Evolutionary conservation across 176 grass and related monocot species (phyloP), one percentile per base, ranked within the genome.

Genomic region (Saccharum spontaneum): DNA sequence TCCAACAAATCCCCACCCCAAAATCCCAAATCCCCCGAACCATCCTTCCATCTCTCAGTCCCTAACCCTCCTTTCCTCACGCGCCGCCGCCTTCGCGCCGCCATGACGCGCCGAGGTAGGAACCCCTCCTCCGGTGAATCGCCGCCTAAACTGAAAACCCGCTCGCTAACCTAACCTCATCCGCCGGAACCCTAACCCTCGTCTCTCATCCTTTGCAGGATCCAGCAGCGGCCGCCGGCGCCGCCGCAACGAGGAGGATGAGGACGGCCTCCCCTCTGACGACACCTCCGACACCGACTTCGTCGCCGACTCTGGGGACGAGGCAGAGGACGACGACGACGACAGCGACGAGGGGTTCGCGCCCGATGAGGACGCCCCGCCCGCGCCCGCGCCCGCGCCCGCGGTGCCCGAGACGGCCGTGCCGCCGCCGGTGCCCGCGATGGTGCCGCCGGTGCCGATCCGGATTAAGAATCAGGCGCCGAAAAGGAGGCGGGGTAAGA

Each of bases 251-350:
- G 68, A 80, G 3, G 59, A 74, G 7, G 71, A 73, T 0, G 70
- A 66, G 31, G 80, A 73, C 13, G 81, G 73, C 7, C 8, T 50
- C 77, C 24, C 61, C 54, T 82, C 89, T 37, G 91, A 85, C 23
- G 22, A 22, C 66, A 62, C 73, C 64, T 88, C 85, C 74, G 90
- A 90, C 64, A 82, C 76, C 75, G 76, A 87, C 30, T 95, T 86
- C 64, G 66, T 84, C 45, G 86, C 43, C 39, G 75, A 48, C 18
- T 15, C 85, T 9, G 46, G 33, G 1, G 87, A 84, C 15, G 66
- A 26, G 26, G 45, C 37, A 1, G 86, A 84, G 10, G 71, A 59
- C 10, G 74, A 17, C 2, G 78, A 41, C 17, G 88, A 92, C 1
- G 86, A 46, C 17, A 78, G 22, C 37, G 86, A 89, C 3, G 92